phyloP scores from a whole-genome alignment of 176 grass and related monocot genomes.

The Paspalum notatum region DNA sequence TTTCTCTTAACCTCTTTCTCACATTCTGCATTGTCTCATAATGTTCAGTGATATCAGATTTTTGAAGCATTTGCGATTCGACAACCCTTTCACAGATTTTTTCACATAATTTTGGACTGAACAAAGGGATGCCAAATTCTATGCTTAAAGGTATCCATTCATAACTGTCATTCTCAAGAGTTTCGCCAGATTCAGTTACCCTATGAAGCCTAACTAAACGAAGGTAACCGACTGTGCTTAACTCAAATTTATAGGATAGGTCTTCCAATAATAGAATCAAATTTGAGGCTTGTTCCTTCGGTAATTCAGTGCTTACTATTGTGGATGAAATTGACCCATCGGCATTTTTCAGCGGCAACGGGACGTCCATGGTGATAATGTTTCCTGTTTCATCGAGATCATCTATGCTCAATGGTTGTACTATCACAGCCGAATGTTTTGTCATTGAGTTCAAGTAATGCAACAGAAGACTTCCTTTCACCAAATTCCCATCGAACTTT shows the following conservation, averaged over 20 bases:
- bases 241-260: conserved; percentile 61
- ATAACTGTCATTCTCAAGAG: conserved; percentile 44
- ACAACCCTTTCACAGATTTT: conserved; percentile 78
- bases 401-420: conserved; percentile 72
- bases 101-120: conserved; percentile 86
- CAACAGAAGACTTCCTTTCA: conserved; percentile 75
- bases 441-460: conserved; percentile 87
- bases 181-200: conserved; percentile 38
- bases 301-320: conserved; percentile 27
- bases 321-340: conserved; percentile 63
- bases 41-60: conserved; percentile 62
- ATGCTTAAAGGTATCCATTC: conserved; percentile 88
- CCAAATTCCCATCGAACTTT: conserved; percentile 81
- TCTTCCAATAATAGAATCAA: conserved; percentile 61
- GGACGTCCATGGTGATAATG: conserved; percentile 67
- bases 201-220: conserved; percentile 78
- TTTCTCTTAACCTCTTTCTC: conserved; percentile 69
- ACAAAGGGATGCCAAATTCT: conserved; percentile 91
- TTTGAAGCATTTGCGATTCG: conserved; percentile 68
- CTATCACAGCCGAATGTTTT: conserved; percentile 77
- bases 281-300: conserved; percentile 46
- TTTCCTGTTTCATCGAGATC: conserved; percentile 84
- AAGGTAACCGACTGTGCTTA: conserved; percentile 81
- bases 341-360: conserved; percentile 68
- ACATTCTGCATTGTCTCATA: conserved; percentile 84